Evolutionary conservation across 106 monocot species (phyloP).

Genomic region (Vanilla planifolia): DNA sequence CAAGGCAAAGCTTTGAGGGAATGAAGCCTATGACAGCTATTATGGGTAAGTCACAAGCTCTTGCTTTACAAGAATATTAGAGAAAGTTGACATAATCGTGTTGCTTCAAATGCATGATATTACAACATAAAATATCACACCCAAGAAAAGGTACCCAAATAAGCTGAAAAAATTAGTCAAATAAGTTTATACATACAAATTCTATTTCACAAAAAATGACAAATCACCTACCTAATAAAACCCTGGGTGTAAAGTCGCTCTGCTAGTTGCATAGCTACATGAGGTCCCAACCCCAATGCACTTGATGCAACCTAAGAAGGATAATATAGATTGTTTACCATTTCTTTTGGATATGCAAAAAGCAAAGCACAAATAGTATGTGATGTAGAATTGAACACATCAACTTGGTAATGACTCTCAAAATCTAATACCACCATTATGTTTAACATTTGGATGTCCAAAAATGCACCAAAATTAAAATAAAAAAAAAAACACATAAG

Average conservation of each 20-base stretch:
- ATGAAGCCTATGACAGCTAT: neutral
- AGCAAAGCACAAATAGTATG: too few species aligned
- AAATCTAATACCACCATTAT: too few species aligned
- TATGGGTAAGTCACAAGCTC: neutral
- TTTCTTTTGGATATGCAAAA: too few species aligned
- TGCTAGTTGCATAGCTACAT: slow-evolving; percentile 84
- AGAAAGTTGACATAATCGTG: neutral
- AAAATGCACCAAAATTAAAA: too few species aligned
- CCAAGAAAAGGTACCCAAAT: neutral
- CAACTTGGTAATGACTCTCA: too few species aligned
- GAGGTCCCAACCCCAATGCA: slow-evolving; percentile 88
- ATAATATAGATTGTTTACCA: too few species aligned
- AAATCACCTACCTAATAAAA: slow-evolving; percentile 72
- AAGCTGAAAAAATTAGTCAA: neutral
- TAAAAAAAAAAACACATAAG: too few species aligned
- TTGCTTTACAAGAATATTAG: slow-evolving; percentile 1
- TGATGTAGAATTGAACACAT: too few species aligned
- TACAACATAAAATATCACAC: neutral
- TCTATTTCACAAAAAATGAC: too few species aligned
- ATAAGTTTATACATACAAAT: too few species aligned
- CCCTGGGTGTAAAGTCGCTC: slow-evolving; percentile 94
- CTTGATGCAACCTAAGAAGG: slow-evolving; percentile 84
- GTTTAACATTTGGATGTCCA: too few species aligned
- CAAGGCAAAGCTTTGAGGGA: too few species aligned
- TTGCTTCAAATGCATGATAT: neutral